Percentiles rank a stretch among this genome's conserved stretches.
Evolutionary conservation across 371 early-diverging fungal genomes (phyloP).

Genomic region (Dichotomocladium elegans): DNA sequence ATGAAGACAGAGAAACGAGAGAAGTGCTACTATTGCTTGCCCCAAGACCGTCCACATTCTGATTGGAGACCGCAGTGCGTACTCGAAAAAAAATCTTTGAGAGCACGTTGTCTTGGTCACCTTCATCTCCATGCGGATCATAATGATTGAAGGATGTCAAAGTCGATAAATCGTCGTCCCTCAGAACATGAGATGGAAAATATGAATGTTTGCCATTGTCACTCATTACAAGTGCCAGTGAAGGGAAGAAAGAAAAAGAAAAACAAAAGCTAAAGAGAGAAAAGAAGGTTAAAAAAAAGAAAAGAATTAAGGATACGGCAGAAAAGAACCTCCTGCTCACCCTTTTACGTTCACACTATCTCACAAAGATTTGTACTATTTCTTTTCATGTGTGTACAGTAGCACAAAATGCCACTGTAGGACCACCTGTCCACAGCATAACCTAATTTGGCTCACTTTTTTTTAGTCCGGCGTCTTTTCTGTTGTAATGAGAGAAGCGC

Average conservation of each 20-base stretch:
- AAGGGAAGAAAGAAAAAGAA: neutral
- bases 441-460: too few species aligned
- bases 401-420: too few species aligned
- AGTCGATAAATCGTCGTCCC: slow-evolving; percentile 31
- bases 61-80: slow-evolving; percentile 44
- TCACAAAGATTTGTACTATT: too few species aligned
- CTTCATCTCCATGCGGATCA: slow-evolving; percentile 31
- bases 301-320: neutral
- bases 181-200: slow-evolving; percentile 12
- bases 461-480: too few species aligned
- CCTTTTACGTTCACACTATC: too few species aligned
- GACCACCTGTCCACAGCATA: too few species aligned
- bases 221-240: neutral
- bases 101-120: slow-evolving; percentile 51
- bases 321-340: too few species aligned
- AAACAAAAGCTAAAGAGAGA: neutral
- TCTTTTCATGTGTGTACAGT: too few species aligned
- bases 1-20: neutral
- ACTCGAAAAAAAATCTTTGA: slow-evolving; percentile 59
- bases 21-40: slow-evolving; percentile 1
- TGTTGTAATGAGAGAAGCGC: too few species aligned
- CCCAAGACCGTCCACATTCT: too few species aligned
- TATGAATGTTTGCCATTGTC: slow-evolving; percentile 12
- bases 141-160: slow-evolving; percentile 46
- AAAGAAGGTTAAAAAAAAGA: neutral